Evolutionary conservation across 2,329 filamentous ascomycete species (phyloP).

Genomic region (Aspergillus sp.): DNA sequence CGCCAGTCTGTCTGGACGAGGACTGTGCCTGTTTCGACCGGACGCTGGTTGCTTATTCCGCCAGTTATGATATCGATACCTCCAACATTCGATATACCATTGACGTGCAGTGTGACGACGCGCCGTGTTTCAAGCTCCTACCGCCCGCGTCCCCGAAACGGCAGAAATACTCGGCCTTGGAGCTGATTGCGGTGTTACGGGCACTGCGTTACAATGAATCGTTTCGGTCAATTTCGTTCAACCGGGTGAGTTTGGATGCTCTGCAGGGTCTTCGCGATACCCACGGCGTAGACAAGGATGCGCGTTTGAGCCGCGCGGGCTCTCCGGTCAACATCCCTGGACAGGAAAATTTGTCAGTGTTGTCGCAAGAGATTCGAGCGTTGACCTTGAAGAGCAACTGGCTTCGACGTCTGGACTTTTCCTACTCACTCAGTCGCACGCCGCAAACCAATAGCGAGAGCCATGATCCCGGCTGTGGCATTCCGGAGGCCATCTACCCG

Average conservation of each 20-base stretch:
- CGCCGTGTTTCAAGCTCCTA: conserved; percentile 57
- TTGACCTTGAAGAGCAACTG: conserved; percentile 58
- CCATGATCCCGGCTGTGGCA: conserved; percentile 58
- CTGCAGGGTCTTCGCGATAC: conserved; percentile 55
- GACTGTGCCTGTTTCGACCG: conserved; percentile 59
- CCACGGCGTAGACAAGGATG: conserved; percentile 55
- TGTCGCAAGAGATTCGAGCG: conserved; percentile 62
- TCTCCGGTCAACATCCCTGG: conserved; percentile 46
- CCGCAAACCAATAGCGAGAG: conserved; percentile 42
- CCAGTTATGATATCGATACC: conserved; percentile 60
- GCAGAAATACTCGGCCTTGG: conserved; percentile 50
- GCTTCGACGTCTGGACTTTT: conserved; percentile 58
- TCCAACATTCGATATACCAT: conserved; percentile 58
- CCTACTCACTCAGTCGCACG: conserved; percentile 50
- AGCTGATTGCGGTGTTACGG: conserved; percentile 62
- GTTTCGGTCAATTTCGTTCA: conserved; percentile 61
- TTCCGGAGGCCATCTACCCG: conserved; percentile 61
- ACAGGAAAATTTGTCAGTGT: conserved; percentile 47
- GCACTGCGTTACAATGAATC: conserved; percentile 62
- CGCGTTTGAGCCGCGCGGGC: conserved; percentile 52
- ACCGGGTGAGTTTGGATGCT: conserved; percentile 54
- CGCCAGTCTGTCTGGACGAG: conserved; percentile 43
- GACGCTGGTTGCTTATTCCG: conserved; percentile 61
- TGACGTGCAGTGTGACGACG: conserved; percentile 56
- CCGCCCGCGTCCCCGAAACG: conserved; percentile 44